phyloP scores from a whole-genome alignment of 2,329 filamentous ascomycete genomes.

The Mycosphaerella sp. region DNA sequence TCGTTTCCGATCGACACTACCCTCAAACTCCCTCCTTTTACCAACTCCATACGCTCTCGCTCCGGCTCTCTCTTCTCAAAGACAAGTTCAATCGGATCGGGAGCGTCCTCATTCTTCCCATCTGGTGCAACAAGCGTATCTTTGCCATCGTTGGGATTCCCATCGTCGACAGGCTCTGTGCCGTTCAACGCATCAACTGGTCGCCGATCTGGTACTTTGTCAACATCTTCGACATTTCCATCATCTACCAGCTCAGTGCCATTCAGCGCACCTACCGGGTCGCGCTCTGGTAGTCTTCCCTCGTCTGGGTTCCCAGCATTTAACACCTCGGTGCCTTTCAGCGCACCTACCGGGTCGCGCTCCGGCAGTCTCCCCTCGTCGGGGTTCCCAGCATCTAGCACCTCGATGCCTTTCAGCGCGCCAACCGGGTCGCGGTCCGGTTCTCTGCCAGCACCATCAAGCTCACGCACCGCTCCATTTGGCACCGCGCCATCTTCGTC shows the following conservation, averaged over 20 bases:
- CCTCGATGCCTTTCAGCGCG: constrained; percentile 6
- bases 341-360: constrained; percentile 1
- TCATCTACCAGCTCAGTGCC: background rate
- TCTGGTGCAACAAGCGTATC: background rate
- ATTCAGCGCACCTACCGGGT: background rate
- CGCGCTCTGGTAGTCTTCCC: background rate
- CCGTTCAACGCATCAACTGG: constrained; percentile 8
- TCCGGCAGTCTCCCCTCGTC: constrained; percentile 2
- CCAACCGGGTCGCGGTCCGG: constrained; percentile 2
- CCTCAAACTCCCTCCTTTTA: background rate
- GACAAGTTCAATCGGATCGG: background rate
- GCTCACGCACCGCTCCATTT: constrained; percentile 8
- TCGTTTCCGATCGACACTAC: background rate
- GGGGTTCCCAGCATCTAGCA: background rate
- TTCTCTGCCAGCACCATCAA: constrained; percentile 1
- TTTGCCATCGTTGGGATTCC: background rate
- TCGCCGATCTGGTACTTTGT: constrained; percentile 6
- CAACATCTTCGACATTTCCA: background rate
- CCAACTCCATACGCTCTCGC: background rate
- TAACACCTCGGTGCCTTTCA: constrained; percentile 2
- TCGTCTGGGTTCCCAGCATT: background rate
- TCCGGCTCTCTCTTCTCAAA: background rate
- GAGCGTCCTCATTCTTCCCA: background rate
- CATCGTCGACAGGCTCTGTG: background rate
- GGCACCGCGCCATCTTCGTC: constrained; percentile 10